Percentiles rank a stretch among this genome's conserved stretches.
These are phyloP conservation scores for Nannochloropsis gaditana DNA, from an alignment of 108 stramenopile genomes.

Conservation along the genomic window DNA sequence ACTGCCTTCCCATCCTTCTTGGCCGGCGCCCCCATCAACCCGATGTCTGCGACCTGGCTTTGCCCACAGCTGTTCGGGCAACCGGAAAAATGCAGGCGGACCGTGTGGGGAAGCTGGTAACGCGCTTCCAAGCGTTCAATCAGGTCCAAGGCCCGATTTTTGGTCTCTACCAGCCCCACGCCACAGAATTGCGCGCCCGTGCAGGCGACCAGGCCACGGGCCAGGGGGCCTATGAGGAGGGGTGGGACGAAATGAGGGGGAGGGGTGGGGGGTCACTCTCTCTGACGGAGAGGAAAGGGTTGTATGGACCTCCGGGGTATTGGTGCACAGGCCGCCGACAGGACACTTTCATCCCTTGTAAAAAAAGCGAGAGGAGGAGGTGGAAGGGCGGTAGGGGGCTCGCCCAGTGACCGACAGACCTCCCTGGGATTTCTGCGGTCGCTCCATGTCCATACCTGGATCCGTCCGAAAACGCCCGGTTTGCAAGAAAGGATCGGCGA, in stretches of 20 bases:
- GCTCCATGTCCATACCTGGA: too few species aligned
- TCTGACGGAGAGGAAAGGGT: conserved; percentile 52
- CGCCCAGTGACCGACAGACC: too few species aligned
- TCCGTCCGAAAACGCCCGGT: not conserved
- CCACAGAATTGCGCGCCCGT: conserved; percentile 92
- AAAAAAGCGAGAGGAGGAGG: too few species aligned
- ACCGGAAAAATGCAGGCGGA: conserved; percentile 92
- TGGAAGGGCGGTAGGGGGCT: too few species aligned
- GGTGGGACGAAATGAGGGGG: not conserved
- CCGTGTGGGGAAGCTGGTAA: conserved; percentile 67
- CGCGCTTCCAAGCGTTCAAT: conserved; percentile 67
- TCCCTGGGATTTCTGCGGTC: too few species aligned
- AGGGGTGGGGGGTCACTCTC: conserved; percentile 63
- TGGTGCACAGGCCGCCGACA: too few species aligned
- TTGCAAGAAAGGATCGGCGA: conserved; percentile 60
- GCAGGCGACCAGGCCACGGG: conserved; percentile 75
- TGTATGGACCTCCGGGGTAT: too few species aligned
- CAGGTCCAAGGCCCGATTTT: conserved; percentile 64
- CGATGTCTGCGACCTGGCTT: conserved; percentile 84
- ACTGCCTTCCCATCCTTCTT: conserved; percentile 72
- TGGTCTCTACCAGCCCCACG: conserved; percentile 82
- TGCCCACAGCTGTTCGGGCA: conserved; percentile 91
- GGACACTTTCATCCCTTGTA: too few species aligned
- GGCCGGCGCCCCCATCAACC: conserved; percentile 88
- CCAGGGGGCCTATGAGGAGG: conserved; percentile 58